Conservation (phyloP, 441 rosid genomes). For the Pelargonium fulgidum region DNA sequence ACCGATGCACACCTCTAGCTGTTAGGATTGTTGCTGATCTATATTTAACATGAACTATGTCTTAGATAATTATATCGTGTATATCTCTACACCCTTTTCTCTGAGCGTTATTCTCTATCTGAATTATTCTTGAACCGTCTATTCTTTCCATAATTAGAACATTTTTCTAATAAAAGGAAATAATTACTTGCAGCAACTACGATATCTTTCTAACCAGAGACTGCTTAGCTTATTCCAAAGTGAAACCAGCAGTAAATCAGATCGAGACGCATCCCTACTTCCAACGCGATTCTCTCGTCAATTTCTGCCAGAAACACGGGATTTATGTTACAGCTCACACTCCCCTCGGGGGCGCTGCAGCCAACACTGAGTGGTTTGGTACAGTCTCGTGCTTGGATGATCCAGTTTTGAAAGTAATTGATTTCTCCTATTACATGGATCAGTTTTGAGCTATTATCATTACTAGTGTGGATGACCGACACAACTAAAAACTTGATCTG, state of each 20-base stretch:
- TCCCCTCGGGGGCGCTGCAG: constrained; percentile 77
- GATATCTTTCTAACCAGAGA: constrained; percentile 82
- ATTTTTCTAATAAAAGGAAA: constrained; percentile 14
- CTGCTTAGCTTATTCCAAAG: constrained; percentile 83
- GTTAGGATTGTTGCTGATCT: no score
- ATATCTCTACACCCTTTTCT: no score
- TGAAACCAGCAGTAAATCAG: constrained; percentile 95
- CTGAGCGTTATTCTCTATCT: no score
- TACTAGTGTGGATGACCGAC: neutral
- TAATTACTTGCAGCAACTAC: constrained; percentile 58
- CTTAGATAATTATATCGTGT: no score
- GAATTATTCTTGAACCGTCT: no score
- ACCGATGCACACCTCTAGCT: no score
- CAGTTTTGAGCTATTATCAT: neutral
- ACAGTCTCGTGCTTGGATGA: constrained; percentile 75
- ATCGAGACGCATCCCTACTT: constrained; percentile 88
- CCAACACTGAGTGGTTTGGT: constrained; percentile 75
- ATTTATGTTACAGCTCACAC: constrained; percentile 82
- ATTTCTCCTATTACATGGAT: neutral
- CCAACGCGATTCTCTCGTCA: constrained; percentile 85
- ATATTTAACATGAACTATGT: no score
- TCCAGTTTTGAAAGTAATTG: constrained; percentile 58
- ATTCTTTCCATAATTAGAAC: neutral
- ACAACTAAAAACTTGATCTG: neutral
- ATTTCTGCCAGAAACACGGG: constrained; percentile 85